Conservation (phyloP, 768 basidiomycete genomes). For the Leccinum subtestaceum region DNA sequence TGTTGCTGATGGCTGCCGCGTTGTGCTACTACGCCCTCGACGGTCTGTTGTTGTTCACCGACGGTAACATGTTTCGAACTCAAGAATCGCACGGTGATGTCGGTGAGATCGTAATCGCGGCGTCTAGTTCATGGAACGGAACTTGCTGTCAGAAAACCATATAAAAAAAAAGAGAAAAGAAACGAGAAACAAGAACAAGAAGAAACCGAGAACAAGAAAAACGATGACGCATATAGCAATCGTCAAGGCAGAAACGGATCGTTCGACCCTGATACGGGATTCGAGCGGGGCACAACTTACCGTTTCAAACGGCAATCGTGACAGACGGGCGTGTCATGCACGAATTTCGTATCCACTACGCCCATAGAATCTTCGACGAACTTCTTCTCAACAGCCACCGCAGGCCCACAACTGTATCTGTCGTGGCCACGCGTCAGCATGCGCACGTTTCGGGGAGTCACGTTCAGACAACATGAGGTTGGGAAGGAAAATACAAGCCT, state of each 20-base stretch:
- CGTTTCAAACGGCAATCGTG: slow-evolving; percentile 56
- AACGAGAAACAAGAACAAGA: background rate
- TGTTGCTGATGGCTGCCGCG: slow-evolving; percentile 19
- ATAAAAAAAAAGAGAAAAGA: background rate
- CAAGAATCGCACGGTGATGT: slow-evolving; percentile 56
- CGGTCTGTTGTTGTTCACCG: slow-evolving; percentile 13
- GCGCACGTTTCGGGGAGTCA: slow-evolving; percentile 4
- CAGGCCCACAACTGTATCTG: slow-evolving; percentile 58
- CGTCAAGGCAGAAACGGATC: background rate
- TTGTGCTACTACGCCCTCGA: slow-evolving; percentile 20
- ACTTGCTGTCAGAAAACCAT: slow-evolving; percentile 13
- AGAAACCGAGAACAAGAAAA: background rate
- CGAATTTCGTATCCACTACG: slow-evolving; percentile 37
- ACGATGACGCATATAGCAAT: slow-evolving; percentile 4
- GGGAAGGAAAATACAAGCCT: slow-evolving; percentile 4
- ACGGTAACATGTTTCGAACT: slow-evolving; percentile 33
- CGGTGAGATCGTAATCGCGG: slow-evolving; percentile 53
- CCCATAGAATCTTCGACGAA: slow-evolving; percentile 26
- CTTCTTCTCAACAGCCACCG: slow-evolving; percentile 47
- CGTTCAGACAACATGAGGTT: slow-evolving; percentile 2
- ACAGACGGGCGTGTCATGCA: slow-evolving; percentile 55
- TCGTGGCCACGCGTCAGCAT: slow-evolving; percentile 19
- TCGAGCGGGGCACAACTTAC: slow-evolving; percentile 34
- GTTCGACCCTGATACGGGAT: slow-evolving; percentile 11
- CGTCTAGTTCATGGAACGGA: slow-evolving; percentile 26